Percentiles rank a stretch among this genome's conserved stretches.
phyloP scores from a whole-genome alignment of 257 asterid species.

The Solanum megistacrolobum region DNA sequence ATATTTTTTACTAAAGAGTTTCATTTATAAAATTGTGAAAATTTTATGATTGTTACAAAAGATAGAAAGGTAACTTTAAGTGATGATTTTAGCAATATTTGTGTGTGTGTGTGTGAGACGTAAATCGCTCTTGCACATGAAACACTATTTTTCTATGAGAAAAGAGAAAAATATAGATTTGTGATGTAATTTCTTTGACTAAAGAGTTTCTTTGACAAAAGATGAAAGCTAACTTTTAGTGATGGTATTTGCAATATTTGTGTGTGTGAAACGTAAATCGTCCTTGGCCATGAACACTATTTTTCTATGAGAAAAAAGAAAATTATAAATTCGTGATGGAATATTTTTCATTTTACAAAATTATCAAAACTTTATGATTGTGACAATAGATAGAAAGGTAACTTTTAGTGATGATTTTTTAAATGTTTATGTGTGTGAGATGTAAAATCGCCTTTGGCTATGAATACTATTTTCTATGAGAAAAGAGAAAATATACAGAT shows the following conservation, averaged over 20 bases:
- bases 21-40: no score
- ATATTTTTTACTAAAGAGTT: no score
- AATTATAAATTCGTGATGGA: not conserved
- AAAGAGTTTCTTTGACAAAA: no score
- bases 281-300: not conserved
- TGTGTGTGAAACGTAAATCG: not conserved
- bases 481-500: not conserved
- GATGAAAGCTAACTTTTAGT: no score
- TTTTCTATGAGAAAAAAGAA: not conserved
- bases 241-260: not conserved
- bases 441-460: no score
- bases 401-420: not conserved
- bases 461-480: not conserved
- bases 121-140: not conserved
- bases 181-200: not conserved
- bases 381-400: not conserved
- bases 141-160: not conserved
- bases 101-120: not conserved
- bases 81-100: not conserved
- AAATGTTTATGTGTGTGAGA: not conserved
- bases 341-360: no score
- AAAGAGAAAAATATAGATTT: not conserved
- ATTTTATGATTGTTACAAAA: no score
- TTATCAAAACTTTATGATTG: no score
- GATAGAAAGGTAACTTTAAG: no score